Conservation (phyloP, 768 basidiomycete species). For the Lactifluus hygrophoroides region DNA sequence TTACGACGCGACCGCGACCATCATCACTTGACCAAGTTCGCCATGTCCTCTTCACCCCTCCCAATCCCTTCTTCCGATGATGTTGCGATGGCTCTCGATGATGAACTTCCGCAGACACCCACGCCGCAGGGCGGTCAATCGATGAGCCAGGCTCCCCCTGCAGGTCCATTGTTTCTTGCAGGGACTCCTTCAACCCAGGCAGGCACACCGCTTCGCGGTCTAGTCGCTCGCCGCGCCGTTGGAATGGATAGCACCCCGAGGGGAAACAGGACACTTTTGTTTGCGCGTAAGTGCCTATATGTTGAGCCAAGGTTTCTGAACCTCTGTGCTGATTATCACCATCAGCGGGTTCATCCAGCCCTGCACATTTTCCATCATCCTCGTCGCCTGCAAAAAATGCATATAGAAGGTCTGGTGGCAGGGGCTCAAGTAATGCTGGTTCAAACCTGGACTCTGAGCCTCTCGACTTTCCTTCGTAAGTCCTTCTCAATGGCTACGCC, state of each 20-base stretch:
- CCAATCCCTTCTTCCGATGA: conserved; percentile 19
- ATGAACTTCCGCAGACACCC: conserved; percentile 17
- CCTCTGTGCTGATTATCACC: not conserved
- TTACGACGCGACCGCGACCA: conserved; percentile 2
- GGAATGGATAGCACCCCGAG: conserved; percentile 17
- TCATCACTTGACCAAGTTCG: not conserved
- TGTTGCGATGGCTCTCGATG: conserved; percentile 11
- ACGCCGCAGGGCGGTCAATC: conserved; percentile 26
- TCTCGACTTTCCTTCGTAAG: conserved; percentile 63
- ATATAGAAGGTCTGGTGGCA: not conserved
- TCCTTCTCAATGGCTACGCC: not conserved
- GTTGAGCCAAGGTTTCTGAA: not conserved
- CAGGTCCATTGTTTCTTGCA: conserved; percentile 15
- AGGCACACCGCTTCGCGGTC: conserved; percentile 13
- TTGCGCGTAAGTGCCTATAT: conserved; percentile 13
- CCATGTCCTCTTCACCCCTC: conserved; percentile 21
- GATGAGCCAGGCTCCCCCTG: conserved; percentile 24
- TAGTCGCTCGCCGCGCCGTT: conserved; percentile 17
- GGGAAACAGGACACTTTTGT: conserved; percentile 19
- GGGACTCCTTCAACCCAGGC: conserved; percentile 18
- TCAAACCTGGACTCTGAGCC: conserved; percentile 44
- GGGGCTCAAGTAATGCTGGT: conserved; percentile 20
- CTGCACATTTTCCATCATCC: conserved; percentile 30
- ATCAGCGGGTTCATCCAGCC: conserved; percentile 18
- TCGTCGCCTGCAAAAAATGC: conserved; percentile 24